Evolutionary conservation across 1,139 yeast genomes (phyloP).

Genomic region (Pichia sp.): DNA sequence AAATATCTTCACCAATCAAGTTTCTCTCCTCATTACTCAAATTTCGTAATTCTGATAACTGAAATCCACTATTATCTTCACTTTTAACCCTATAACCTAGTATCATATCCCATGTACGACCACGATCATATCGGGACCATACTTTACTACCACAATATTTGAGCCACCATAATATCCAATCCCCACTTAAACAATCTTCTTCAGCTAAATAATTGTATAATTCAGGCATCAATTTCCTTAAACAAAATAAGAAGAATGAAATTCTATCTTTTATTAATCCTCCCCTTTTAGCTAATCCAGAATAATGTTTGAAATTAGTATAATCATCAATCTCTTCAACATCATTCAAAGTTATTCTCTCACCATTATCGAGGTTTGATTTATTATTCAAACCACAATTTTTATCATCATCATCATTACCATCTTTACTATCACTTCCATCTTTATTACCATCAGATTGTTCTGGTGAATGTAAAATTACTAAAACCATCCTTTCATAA

Average conservation of each 20-base stretch:
- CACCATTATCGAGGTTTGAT: no score
- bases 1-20: slow-evolving; percentile 28
- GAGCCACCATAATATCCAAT: slow-evolving; percentile 94
- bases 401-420: no score
- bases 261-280: slow-evolving; percentile 66
- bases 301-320: slow-evolving; percentile 7
- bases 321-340: neutral
- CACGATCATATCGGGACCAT: slow-evolving; percentile 75
- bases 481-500: slow-evolving; percentile 69
- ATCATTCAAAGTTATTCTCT: no score
- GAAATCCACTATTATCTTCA: slow-evolving; percentile 22
- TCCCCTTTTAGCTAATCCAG: slow-evolving; percentile 31
- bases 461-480: slow-evolving; percentile 67
- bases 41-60: slow-evolving; percentile 18
- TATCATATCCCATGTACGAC: slow-evolving; percentile 81
- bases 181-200: slow-evolving; percentile 78
- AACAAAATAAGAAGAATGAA: slow-evolving; percentile 62
- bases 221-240: slow-evolving; percentile 66
- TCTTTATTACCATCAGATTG: slow-evolving; percentile 15
- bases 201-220: slow-evolving; percentile 70
- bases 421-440: slow-evolving; percentile 1
- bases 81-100: slow-evolving; percentile 67
- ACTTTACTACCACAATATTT: slow-evolving; percentile 89
- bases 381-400: no score
- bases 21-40: slow-evolving; percentile 20